phyloP scores from a whole-genome alignment of 108 stramenopile species.

The Cyclotella cryptica region DNA sequence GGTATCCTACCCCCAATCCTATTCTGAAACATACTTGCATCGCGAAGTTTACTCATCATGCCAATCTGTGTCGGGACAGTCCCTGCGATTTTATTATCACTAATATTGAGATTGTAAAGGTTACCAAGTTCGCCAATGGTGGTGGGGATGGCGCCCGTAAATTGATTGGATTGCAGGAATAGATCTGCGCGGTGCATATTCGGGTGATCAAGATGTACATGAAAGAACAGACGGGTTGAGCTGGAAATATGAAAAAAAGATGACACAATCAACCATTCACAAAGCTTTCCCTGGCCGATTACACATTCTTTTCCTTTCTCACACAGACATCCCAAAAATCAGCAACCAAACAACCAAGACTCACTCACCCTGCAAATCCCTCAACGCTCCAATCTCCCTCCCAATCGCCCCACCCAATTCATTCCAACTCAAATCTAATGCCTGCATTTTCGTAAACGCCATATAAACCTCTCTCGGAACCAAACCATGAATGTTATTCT shows the following conservation, averaged over 20 bases:
- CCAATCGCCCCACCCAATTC: constrained; percentile 48
- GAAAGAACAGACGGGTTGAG: background rate
- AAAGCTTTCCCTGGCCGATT: too few relatives aligned
- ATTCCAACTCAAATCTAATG: constrained; percentile 58
- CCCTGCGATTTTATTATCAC: constrained; percentile 61
- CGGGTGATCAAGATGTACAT: background rate
- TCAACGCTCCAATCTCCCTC: constrained; percentile 44
- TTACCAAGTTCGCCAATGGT: constrained; percentile 37
- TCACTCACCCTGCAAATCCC: constrained; percentile 41
- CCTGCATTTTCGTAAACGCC: constrained; percentile 40
- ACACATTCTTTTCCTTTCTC: background rate
- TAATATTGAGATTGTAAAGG: constrained; percentile 46
- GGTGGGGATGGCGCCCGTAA: constrained; percentile 35
- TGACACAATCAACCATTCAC: too few relatives aligned
- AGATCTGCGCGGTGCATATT: constrained; percentile 7
- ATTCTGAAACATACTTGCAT: constrained; percentile 51
- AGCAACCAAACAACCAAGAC: background rate
- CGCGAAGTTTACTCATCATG: constrained; percentile 41
- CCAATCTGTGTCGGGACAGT: constrained; percentile 61
- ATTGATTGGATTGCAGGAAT: constrained; percentile 22
- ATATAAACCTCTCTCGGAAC: constrained; percentile 58
- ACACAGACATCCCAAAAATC: background rate
- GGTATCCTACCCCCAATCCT: constrained; percentile 40
- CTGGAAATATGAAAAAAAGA: too few relatives aligned
- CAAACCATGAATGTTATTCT: constrained; percentile 62